A percentile compares a stretch with the other conserved stretches of the same genome.
Conservation (phyloP, 2,329 filamentous ascomycete species). For the Phialophora macrospora region DNA sequence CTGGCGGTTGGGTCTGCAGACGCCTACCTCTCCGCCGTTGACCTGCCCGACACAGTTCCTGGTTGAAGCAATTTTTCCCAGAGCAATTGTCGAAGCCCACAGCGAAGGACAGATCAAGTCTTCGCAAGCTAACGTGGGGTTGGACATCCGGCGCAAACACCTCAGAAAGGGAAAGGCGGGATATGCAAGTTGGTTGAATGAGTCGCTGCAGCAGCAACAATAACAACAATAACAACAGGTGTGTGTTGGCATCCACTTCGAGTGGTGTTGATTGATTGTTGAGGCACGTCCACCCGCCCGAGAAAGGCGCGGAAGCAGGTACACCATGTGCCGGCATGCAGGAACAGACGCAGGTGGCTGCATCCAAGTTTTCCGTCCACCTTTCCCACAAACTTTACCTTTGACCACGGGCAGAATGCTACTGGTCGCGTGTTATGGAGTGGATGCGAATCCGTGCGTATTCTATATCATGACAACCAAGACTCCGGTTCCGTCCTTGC, state of each 20-base stretch:
- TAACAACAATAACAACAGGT: background rate
- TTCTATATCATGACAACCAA: conserved; percentile 30
- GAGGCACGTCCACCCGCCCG: background rate
- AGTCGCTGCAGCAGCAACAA: background rate
- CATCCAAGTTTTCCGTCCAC: conserved; percentile 1
- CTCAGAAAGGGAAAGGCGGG: conserved; percentile 1
- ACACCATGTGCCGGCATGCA: conserved; percentile 7
- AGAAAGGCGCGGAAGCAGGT: conserved; percentile 2
- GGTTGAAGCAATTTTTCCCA: background rate
- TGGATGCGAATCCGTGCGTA: conserved; percentile 25
- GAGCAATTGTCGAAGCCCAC: background rate
- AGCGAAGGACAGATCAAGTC: background rate
- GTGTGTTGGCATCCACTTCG: conserved; percentile 1
- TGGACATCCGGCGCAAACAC: conserved; percentile 1
- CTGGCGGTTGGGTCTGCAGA: background rate
- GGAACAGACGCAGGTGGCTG: conserved; percentile 6
- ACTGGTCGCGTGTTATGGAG: conserved; percentile 31
- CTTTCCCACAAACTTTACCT: background rate
- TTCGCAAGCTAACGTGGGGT: background rate
- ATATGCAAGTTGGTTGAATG: conserved; percentile 1
- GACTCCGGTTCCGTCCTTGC: conserved; percentile 13
- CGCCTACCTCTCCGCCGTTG: background rate
- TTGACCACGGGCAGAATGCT: conserved; percentile 16
- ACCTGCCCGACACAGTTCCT: background rate
- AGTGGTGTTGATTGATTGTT: background rate